Base-by-base conservation (phyloP, 192 early-diverging fungal species). In the Coemansia guatemalensis region DNA sequence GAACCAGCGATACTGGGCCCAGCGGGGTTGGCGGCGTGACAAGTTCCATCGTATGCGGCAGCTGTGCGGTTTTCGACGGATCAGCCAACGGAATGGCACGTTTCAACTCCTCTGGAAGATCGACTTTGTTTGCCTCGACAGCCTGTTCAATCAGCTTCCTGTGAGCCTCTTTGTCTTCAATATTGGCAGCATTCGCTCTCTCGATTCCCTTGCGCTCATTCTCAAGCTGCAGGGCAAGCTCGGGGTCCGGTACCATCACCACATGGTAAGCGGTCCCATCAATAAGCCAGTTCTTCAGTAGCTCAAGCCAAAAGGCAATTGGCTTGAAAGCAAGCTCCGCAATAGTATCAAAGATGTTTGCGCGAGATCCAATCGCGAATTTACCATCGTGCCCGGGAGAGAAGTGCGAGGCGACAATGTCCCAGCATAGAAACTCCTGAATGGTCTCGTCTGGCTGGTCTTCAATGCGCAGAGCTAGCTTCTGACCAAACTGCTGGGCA, bases 31-130 rank as follows among this genome's bases (percentile, higher is more conserved):
- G 18, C 22, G 56, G 51, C 8, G 50, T n/a, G 18, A 56, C 24
- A 21, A 65, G 7, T 8, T 35, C 25, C 62, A 50, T 68, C 17
- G 21, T 58, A 49, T 54, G 70, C 39, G 61, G 70, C 48, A 63
- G 56, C 7, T 0, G 68, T 44, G 56, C 44, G 17, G 26, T 68
- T 61, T 3, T 44, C 22, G 53, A 52, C 41, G 30, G 73, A 69
- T 27, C 88, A 1, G 78, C 64, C 17, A 26, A 59, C 9, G 75
- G 90, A 71, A 93, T 90, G 2, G 26, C 53, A 2, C 66, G 74
- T 48, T 87, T 71, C 53, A 89, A 58, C 5, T 77, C 78, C 14
- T 69, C 64, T 3, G 90, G 64, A 27, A 90, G 51, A 27, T 88
- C 32, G 26, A 68, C 66, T 24, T 51, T 56, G 53, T 62, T 68